Percentiles rank a stretch among this genome's conserved stretches.
Conservation (phyloP, 495 filamentous ascomycete species). For the Astrothelium subdiscretum region DNA sequence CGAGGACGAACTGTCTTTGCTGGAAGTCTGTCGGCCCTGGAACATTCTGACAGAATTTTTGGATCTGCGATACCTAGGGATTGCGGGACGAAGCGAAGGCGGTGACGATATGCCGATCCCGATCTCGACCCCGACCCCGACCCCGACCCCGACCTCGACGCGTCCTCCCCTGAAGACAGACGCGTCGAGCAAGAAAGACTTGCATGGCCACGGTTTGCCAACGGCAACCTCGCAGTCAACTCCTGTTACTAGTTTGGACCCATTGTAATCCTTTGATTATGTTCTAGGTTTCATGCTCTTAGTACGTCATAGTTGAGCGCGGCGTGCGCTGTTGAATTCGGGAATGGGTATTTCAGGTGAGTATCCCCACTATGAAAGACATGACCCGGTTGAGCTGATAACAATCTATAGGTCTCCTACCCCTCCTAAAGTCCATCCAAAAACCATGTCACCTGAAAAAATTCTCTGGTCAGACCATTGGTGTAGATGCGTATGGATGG, state of each 20-base stretch:
- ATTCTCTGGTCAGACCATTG: slow-evolving; percentile 78
- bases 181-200: background rate
- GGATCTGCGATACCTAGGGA: too few relatives aligned
- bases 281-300: background rate
- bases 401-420: slow-evolving; percentile 57
- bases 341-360: slow-evolving; percentile 34
- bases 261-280: background rate
- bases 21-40: too few relatives aligned
- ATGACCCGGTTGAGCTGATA: slow-evolving; percentile 1
- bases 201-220: background rate
- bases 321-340: background rate
- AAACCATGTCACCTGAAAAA: slow-evolving; percentile 76
- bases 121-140: too few relatives aligned
- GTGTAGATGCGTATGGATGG: slow-evolving; percentile 96
- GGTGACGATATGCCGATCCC: slow-evolving; percentile 1
- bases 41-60: too few relatives aligned
- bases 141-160: background rate
- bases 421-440: slow-evolving; percentile 91
- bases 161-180: background rate
- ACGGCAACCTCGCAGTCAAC: background rate
- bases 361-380: background rate
- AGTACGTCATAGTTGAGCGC: background rate
- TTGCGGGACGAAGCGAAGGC: background rate
- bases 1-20: too few relatives aligned
- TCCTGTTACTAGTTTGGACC: background rate